A percentile compares a stretch with the other conserved stretches of the same genome.
Evolutionary conservation across 495 filamentous ascomycete genomes (phyloP).

Genomic region (Aspergillus cavernicola): DNA sequence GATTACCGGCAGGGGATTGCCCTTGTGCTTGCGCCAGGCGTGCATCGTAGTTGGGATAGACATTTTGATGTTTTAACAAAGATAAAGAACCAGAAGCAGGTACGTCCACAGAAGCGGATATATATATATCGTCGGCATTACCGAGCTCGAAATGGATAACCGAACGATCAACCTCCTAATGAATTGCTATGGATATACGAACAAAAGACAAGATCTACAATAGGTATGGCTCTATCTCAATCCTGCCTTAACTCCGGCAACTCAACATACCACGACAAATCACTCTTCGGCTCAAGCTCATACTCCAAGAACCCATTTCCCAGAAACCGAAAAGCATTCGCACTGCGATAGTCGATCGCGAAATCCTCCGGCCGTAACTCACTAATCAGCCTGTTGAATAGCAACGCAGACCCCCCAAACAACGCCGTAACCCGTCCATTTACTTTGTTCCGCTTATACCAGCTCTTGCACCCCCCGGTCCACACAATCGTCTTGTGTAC

Average conservation of each 20-base stretch:
- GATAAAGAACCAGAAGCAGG: neutral
- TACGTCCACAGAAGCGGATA: neutral
- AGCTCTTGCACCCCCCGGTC: conserved; percentile 42
- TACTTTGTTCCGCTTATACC: conserved; percentile 43
- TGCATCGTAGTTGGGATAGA: conserved; percentile 15
- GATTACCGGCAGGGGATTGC: conserved; percentile 13
- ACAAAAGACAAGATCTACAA: neutral
- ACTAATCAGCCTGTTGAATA: conserved; percentile 47
- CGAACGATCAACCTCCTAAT: too few relatives aligned
- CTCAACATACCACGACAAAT: conserved; percentile 28
- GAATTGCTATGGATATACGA: neutral
- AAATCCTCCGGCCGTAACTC: conserved; percentile 48
- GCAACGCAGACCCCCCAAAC: conserved; percentile 43
- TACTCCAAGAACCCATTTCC: conserved; percentile 43
- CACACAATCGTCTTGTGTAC: conserved; percentile 46
- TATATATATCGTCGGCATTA: conserved; percentile 1
- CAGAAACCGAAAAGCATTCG: conserved; percentile 48
- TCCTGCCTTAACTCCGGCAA: conserved; percentile 17
- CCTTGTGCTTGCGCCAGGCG: conserved; percentile 26
- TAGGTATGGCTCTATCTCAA: neutral
- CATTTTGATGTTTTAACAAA: neutral
- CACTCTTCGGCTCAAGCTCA: conserved; percentile 23
- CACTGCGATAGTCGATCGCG: conserved; percentile 40
- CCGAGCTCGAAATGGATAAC: conserved; percentile 5
- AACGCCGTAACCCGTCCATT: conserved; percentile 41